These are phyloP conservation scores for Rhododendron ovatum DNA, from an alignment of 148 eudicot genomes.

Conservation along the genomic window DNA sequence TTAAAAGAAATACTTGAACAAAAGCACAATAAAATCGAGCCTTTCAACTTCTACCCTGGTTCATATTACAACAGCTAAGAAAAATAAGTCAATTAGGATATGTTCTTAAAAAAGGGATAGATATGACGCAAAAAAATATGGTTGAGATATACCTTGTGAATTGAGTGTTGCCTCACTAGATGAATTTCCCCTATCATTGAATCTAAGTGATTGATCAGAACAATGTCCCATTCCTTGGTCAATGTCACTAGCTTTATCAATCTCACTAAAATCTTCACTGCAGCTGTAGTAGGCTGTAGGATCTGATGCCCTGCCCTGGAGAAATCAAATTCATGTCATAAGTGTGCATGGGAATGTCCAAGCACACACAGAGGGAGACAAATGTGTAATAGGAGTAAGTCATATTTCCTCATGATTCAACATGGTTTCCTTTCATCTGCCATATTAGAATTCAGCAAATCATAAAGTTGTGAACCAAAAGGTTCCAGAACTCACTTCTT, in stretches of 20 bases:
- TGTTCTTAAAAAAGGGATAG: background rate
- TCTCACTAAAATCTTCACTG: conserved; percentile 34
- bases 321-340: conserved; percentile 8
- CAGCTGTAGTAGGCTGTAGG: conserved; percentile 41
- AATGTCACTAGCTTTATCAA: conserved; percentile 15
- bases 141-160: conserved; percentile 18
- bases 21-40: background rate
- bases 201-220: conserved; percentile 13
- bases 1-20: background rate
- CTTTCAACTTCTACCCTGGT: background rate
- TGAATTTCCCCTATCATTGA: conserved; percentile 4
- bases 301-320: conserved; percentile 51
- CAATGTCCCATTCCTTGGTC: conserved; percentile 14
- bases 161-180: conserved; percentile 10
- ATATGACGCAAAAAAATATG: background rate
- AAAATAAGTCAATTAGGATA: background rate
- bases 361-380: background rate
- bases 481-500: conserved; percentile 45
- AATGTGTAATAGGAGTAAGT: background rate
- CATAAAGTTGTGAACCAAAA: background rate
- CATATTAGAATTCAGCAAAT: background rate
- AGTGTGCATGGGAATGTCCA: background rate
- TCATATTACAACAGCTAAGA: background rate
- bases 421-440: background rate
- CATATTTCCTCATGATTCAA: background rate